Evolutionary conservation across 805 yeast genomes (phyloP).

Genomic region (Clavispora asparagi): DNA sequence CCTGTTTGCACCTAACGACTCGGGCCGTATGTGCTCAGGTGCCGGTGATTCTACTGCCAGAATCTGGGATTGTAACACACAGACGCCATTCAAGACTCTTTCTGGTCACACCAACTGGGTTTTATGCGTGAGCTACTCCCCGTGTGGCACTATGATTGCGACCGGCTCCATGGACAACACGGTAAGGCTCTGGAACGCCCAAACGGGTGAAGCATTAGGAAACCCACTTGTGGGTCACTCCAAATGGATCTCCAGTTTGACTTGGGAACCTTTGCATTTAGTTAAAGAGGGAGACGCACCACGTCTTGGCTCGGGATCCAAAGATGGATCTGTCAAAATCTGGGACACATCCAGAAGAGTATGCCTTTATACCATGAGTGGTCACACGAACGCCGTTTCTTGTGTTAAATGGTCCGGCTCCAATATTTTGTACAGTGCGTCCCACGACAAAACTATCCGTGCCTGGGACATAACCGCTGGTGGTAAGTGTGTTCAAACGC

Average conservation of each 20-base stretch:
- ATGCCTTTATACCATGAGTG: conserved; percentile 67
- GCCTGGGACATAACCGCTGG: conserved; percentile 78
- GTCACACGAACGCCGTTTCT: conserved; percentile 84
- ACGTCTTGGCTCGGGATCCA: conserved; percentile 79
- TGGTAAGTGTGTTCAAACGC: conserved; percentile 73
- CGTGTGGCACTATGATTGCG: conserved; percentile 85
- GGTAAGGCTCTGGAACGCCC: conserved; percentile 80
- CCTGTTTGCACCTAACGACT: conserved; percentile 87
- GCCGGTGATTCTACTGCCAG: conserved; percentile 96
- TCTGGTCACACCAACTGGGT: conserved; percentile 93
- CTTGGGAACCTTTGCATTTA: conserved; percentile 93
- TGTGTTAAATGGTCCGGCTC: conserved; percentile 98
- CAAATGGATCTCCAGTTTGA: conserved; percentile 83
- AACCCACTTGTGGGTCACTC: conserved; percentile 72
- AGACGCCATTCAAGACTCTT: conserved; percentile 78
- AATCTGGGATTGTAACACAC: conserved; percentile 95
- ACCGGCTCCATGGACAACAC: conserved; percentile 96
- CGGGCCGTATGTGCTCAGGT: conserved; percentile 85
- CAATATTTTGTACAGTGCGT: conserved; percentile 77
- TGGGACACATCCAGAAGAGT: conserved; percentile 81
- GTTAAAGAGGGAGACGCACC: conserved; percentile 62
- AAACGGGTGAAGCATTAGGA: conserved; percentile 69
- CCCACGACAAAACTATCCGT: conserved; percentile 91
- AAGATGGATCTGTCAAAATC: conserved; percentile 81
- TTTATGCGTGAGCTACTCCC: conserved; percentile 84